Evolutionary conservation across 1,139 yeast genomes (phyloP).

Genomic region (Sugiyamaella sp.): DNA sequence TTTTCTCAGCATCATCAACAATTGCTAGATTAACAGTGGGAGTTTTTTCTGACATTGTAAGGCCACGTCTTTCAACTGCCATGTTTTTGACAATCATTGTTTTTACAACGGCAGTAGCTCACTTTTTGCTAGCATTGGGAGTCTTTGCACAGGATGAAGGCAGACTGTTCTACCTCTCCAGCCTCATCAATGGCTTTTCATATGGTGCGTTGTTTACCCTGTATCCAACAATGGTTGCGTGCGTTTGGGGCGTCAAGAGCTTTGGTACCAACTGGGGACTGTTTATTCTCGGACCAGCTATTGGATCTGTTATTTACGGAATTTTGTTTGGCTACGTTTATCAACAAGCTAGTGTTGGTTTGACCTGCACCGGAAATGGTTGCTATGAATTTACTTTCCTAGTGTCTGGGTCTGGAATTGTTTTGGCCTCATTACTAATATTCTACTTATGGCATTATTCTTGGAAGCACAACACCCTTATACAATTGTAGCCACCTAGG

Average conservation of each 20-base stretch:
- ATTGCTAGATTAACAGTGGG: slow-evolving; percentile 70
- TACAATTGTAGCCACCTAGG: slow-evolving; percentile 22
- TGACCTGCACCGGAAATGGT: slow-evolving; percentile 30
- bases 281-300: slow-evolving; percentile 87
- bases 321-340: slow-evolving; percentile 68
- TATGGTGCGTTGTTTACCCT: slow-evolving; percentile 88
- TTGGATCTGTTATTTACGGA: slow-evolving; percentile 76
- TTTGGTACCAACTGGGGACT: slow-evolving; percentile 95
- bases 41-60: slow-evolving; percentile 56
- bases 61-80: slow-evolving; percentile 37
- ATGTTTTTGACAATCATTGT: slow-evolving; percentile 35
- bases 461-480: slow-evolving; percentile 27
- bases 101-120: slow-evolving; percentile 33
- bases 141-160: slow-evolving; percentile 44
- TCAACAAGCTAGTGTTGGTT: slow-evolving; percentile 45
- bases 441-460: slow-evolving; percentile 29
- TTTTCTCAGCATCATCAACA: slow-evolving; percentile 61
- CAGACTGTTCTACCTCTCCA: slow-evolving; percentile 42
- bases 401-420: slow-evolving; percentile 31
- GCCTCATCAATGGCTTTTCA: slow-evolving; percentile 64
- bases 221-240: slow-evolving; percentile 79
- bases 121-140: slow-evolving; percentile 40
- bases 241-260: slow-evolving; percentile 86
- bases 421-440: slow-evolving; percentile 28
- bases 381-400: slow-evolving; percentile 35